Conservation (phyloP, 163 green algal genomes). For the Chlorella variabilis region DNA sequence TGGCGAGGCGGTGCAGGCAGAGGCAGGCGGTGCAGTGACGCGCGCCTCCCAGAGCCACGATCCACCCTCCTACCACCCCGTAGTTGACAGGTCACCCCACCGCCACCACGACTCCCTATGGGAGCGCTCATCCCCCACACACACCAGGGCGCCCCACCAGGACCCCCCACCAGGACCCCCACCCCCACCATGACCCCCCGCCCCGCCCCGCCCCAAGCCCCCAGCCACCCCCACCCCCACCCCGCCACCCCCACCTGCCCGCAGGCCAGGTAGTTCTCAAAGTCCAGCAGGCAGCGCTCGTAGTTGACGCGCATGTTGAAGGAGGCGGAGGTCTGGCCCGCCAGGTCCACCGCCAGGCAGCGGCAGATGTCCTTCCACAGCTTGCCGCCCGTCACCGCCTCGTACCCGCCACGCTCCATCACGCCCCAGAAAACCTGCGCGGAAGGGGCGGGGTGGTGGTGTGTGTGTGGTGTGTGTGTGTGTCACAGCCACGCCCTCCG, state of each 20-base stretch:
- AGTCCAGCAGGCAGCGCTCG: slow-evolving; percentile 76
- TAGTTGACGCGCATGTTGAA: slow-evolving; percentile 86
- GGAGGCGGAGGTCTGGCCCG: slow-evolving; percentile 70
- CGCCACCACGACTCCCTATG: too few relatives aligned
- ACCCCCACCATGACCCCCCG: too few relatives aligned
- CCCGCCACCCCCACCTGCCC: slow-evolving; percentile 23
- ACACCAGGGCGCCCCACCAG: too few relatives aligned
- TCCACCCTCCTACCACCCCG: too few relatives aligned
- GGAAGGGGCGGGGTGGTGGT: neutral
- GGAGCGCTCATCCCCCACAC: too few relatives aligned
- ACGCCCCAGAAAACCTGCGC: slow-evolving; percentile 70
- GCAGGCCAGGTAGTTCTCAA: slow-evolving; percentile 72
- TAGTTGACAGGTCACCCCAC: too few relatives aligned
- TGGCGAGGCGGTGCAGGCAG: neutral
- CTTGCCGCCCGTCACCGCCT: slow-evolving; percentile 67
- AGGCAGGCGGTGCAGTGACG: neutral
- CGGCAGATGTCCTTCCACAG: slow-evolving; percentile 72
- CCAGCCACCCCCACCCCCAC: too few relatives aligned
- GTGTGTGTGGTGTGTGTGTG: neutral
- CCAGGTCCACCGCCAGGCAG: slow-evolving; percentile 65
- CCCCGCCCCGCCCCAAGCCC: too few relatives aligned
- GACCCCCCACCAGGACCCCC: too few relatives aligned
- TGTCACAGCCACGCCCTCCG: too few relatives aligned
- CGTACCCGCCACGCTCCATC: slow-evolving; percentile 66
- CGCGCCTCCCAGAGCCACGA: too few relatives aligned